These are phyloP conservation scores for Penicillium tannophilum DNA, from an alignment of 495 filamentous ascomycete species.

Conservation along the genomic window DNA sequence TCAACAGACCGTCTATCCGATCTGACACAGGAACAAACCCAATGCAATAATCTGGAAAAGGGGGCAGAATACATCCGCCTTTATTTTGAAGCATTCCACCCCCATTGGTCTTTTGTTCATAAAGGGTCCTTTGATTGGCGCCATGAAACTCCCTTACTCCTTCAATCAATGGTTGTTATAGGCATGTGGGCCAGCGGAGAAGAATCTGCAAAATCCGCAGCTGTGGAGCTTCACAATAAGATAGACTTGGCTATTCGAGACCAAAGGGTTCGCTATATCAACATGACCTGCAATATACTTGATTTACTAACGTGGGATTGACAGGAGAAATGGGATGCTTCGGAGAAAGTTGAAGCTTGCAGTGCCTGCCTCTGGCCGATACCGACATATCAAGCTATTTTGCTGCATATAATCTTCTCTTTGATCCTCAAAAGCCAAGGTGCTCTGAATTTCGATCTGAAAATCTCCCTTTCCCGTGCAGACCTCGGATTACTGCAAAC, in stretches of 20 bases:
- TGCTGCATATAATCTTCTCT: conserved; percentile 34
- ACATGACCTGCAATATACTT: neutral
- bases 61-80: conserved; percentile 20
- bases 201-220: conserved; percentile 16
- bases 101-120: conserved; percentile 37
- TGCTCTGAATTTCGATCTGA: conserved; percentile 21
- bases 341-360: conserved; percentile 11
- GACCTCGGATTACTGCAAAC: conserved; percentile 22
- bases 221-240: conserved; percentile 27
- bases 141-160: conserved; percentile 24
- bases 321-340: conserved; percentile 35
- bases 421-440: conserved; percentile 8
- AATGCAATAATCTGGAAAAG: conserved; percentile 4
- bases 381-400: conserved; percentile 36
- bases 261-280: conserved; percentile 21
- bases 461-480: conserved; percentile 13
- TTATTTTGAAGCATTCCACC: conserved; percentile 36
- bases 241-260: conserved; percentile 26
- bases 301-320: conserved; percentile 5
- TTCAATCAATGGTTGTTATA: conserved; percentile 33
- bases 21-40: neutral
- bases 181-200: conserved; percentile 30
- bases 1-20: neutral
- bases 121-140: conserved; percentile 23
- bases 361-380: conserved; percentile 30